These are phyloP conservation scores for Rosa multiflora DNA, from an alignment of 306 rosid genomes.

Conservation along the genomic window DNA sequence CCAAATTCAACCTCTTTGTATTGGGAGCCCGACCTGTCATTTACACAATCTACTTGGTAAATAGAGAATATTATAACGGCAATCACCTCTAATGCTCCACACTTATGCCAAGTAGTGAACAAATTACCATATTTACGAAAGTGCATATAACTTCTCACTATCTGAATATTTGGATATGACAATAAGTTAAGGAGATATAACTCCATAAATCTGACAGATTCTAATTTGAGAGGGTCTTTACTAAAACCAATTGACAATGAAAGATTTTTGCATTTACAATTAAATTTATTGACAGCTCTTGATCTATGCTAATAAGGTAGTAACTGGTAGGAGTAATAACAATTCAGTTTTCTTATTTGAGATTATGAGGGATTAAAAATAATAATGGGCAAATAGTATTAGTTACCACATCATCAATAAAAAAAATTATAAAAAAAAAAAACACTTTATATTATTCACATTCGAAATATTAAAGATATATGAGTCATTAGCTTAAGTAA, in stretches of 20 bases:
- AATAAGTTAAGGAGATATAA: background rate
- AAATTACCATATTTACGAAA: no score
- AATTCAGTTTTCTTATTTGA: background rate
- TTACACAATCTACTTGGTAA: background rate
- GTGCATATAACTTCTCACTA: no score
- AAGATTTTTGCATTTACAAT: background rate
- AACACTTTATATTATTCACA: no score
- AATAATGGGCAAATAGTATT: no score
- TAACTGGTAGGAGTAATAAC: background rate
- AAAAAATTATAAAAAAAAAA: no score
- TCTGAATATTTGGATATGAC: background rate
- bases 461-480: no score
- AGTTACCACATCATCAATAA: no score
- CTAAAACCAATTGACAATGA: background rate
- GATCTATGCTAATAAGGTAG: no score
- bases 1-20: slow-evolving; percentile 88
- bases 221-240: background rate
- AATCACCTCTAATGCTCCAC: background rate
- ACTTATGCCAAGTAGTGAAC: background rate
- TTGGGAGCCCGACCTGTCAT: slow-evolving; percentile 81
- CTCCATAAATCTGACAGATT: background rate
- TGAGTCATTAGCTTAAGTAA: no score
- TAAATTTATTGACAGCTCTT: background rate
- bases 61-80: background rate
- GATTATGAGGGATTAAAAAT: background rate